Conservation (phyloP, 2,329 filamentous ascomycete species). For the Arthrobotrys sinensis region DNA sequence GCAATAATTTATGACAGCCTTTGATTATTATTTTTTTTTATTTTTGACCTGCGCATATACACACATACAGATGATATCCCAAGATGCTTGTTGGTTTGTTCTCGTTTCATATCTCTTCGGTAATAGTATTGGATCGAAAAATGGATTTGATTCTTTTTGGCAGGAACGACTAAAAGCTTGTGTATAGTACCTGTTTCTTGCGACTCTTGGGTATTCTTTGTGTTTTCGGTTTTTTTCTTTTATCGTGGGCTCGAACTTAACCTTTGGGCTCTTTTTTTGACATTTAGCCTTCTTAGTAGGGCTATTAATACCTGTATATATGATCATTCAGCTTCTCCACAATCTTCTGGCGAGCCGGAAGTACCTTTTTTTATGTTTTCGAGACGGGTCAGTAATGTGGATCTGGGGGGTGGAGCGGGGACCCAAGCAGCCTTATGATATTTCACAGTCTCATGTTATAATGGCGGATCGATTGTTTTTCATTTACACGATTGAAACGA, state of each 20-base stretch:
- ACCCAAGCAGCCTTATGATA: conserved; percentile 27
- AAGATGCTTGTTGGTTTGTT: conserved; percentile 39
- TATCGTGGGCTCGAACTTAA: conserved; percentile 8
- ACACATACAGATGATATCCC: conserved; percentile 45
- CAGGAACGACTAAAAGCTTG: conserved; percentile 52
- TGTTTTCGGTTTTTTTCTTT: conserved; percentile 15
- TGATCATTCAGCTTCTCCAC: conserved; percentile 31
- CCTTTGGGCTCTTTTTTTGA: conserved; percentile 11
- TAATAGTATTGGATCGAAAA: conserved; percentile 19
- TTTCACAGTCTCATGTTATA: conserved; percentile 23
- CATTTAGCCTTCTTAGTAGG: conserved; percentile 35
- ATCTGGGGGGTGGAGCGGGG: conserved; percentile 21
- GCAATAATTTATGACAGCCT: conserved; percentile 49
- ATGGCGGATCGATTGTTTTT: conserved; percentile 30
- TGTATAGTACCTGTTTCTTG: conserved; percentile 39
- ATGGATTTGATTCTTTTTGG: conserved; percentile 37
- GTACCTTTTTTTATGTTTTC: conserved; percentile 5
- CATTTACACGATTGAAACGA: conserved; percentile 22
- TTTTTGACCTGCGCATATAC: conserved; percentile 17
- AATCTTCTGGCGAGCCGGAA: conserved; percentile 34
- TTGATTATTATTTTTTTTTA: conserved; percentile 21
- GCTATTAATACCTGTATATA: conserved; percentile 57
- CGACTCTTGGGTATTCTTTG: conserved; percentile 18
- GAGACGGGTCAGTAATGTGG: conserved; percentile 30
- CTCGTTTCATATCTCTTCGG: conserved; percentile 32